Conservation (phyloP, 768 basidiomycete genomes). For the Russula virescens region DNA sequence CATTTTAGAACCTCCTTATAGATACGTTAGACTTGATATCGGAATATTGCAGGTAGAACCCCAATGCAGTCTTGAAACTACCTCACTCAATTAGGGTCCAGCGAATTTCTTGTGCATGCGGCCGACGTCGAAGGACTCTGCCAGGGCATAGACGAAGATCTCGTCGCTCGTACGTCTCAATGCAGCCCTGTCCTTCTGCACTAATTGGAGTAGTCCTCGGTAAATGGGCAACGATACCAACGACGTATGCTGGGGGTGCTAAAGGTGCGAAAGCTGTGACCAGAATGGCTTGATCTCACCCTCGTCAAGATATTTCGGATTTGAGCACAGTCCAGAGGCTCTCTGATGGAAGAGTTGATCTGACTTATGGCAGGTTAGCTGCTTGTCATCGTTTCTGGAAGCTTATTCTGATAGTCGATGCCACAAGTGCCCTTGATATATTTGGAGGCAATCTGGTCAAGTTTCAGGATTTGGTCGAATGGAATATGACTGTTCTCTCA, state of each 20-base stretch:
- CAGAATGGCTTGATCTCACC: neutral
- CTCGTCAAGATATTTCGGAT: constrained; percentile 62
- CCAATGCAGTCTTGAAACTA: neutral
- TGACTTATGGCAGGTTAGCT: constrained; percentile 76
- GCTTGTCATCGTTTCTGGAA: neutral
- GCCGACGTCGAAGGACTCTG: constrained; percentile 99
- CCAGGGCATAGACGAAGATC: constrained; percentile 87
- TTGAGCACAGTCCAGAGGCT: constrained; percentile 73
- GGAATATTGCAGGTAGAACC: constrained; percentile 67
- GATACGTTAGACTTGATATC: constrained; percentile 75
- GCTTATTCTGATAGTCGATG: neutral
- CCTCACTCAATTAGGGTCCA: constrained; percentile 29
- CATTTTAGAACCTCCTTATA: constrained; percentile 30
- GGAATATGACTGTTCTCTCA: constrained; percentile 15
- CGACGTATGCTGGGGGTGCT: constrained; percentile 96
- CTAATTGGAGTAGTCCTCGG: constrained; percentile 59
- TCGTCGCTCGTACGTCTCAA: constrained; percentile 57
- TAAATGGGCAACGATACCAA: constrained; percentile 86
- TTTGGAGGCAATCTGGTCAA: constrained; percentile 62
- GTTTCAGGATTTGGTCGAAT: constrained; percentile 48
- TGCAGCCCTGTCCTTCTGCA: constrained; percentile 19
- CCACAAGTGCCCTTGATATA: constrained; percentile 54
- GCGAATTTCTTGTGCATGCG: constrained; percentile 93
- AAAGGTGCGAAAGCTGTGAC: constrained; percentile 48
- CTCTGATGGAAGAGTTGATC: constrained; percentile 76